Conservation (phyloP, 2,329 filamentous ascomycete species). For the Nectriaceae sp. region DNA sequence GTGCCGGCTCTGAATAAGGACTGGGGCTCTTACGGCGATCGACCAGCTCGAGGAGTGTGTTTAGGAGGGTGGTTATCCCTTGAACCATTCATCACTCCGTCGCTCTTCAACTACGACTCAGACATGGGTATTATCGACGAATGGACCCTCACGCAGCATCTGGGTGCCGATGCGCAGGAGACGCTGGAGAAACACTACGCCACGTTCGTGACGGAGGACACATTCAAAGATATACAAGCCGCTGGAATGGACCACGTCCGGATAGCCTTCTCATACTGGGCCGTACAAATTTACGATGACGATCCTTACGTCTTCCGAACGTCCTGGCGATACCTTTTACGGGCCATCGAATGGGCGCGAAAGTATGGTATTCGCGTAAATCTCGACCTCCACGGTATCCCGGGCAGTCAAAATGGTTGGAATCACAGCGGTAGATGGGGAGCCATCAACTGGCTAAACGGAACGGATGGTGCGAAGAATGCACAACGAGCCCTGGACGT, state of each 20-base stretch:
- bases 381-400: conserved; percentile 87
- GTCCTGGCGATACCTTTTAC: conserved; percentile 90
- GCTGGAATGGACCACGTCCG: conserved; percentile 96
- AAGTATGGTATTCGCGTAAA: conserved; percentile 92
- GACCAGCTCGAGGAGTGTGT: conserved; percentile 86
- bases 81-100: conserved; percentile 95
- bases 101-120: conserved; percentile 74
- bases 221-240: conserved; percentile 79
- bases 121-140: conserved; percentile 77
- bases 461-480: conserved; percentile 79
- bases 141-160: conserved; percentile 72
- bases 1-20: conserved; percentile 75
- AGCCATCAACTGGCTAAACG: conserved; percentile 83
- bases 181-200: conserved; percentile 91
- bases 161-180: conserved; percentile 66
- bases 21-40: conserved; percentile 76
- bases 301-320: conserved; percentile 88
- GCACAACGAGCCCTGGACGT: conserved; percentile 81
- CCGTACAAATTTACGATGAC: conserved; percentile 77
- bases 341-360: conserved; percentile 90
- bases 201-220: conserved; percentile 80
- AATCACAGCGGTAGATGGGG: conserved; percentile 91
- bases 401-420: conserved; percentile 96
- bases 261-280: conserved; percentile 96
- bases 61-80: conserved; percentile 91